Evolutionary conservation across 2,329 filamentous ascomycete genomes (phyloP).

Genomic region (Didymella sp.): DNA sequence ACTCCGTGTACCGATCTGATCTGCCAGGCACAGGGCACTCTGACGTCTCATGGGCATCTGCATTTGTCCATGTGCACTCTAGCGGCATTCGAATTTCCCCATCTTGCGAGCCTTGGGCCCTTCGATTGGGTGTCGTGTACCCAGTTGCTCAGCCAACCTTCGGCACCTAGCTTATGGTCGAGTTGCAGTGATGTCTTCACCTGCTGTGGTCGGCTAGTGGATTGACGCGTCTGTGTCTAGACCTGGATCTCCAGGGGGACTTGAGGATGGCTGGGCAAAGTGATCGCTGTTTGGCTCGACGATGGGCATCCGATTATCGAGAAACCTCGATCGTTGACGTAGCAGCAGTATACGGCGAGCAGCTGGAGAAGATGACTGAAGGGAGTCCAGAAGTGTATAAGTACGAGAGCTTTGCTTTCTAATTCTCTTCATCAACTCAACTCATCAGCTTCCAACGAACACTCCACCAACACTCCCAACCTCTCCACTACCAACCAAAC

Average conservation of each 20-base stretch:
- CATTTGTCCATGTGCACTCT: background rate
- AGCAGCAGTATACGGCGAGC: background rate
- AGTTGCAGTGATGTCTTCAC: conserved; percentile 9
- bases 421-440: background rate
- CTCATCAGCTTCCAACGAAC: background rate
- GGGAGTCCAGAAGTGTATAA: background rate
- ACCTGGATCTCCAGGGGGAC: background rate
- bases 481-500: background rate
- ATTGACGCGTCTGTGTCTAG: background rate
- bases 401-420: background rate
- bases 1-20: conserved; percentile 4
- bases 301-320: background rate
- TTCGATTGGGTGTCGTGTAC: background rate
- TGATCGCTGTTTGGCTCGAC: background rate
- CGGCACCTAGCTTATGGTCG: background rate
- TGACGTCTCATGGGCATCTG: conserved; percentile 1
- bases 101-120: background rate
- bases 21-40: conserved; percentile 4
- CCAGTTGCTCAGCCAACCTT: background rate
- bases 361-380: background rate
- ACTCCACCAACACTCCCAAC: background rate
- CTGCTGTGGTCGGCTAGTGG: conserved; percentile 4
- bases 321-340: conserved; percentile 6
- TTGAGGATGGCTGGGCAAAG: background rate
- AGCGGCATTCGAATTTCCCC: background rate